These are phyloP conservation scores for Saturnispora ahearnii DNA, from an alignment of 805 yeast species.

Conservation along the genomic window DNA sequence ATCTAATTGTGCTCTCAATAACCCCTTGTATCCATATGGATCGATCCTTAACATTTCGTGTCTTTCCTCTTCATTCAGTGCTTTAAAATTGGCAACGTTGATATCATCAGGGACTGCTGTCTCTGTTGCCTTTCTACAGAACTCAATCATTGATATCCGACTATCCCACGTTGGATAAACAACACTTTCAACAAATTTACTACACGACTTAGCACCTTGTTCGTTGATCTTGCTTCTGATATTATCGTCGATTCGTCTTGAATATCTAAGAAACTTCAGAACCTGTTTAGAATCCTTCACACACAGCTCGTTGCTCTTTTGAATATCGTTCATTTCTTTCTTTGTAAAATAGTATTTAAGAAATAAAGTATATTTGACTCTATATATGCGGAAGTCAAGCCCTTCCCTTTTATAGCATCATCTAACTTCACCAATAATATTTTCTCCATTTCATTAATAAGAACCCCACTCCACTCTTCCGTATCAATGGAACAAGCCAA, in stretches of 20 bases:
- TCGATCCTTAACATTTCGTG: conserved; percentile 31
- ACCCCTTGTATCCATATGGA: conserved; percentile 40
- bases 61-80: conserved; percentile 16
- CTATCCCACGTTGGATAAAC: conserved; percentile 25
- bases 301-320: conserved; percentile 20
- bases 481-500: background rate
- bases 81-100: conserved; percentile 8
- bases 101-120: conserved; percentile 18
- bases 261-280: conserved; percentile 28
- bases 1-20: conserved; percentile 21
- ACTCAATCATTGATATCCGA: conserved; percentile 30
- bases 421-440: no score
- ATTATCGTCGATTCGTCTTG: conserved; percentile 39
- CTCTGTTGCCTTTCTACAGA: conserved; percentile 21
- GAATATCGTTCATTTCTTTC: background rate
- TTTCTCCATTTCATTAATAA: no score
- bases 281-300: conserved; percentile 27
- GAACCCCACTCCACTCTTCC: background rate
- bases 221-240: conserved; percentile 36
- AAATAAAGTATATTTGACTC: no score
- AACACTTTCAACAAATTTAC: conserved; percentile 17
- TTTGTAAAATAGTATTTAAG: background rate
- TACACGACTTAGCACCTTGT: conserved; percentile 22
- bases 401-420: no score
- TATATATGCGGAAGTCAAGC: no score